A percentile compares a stretch with the other conserved stretches of the same genome.
Evolutionary conservation across 2,329 filamentous ascomycete genomes (phyloP).

Genomic region (Phialemoniopsis sp.): DNA sequence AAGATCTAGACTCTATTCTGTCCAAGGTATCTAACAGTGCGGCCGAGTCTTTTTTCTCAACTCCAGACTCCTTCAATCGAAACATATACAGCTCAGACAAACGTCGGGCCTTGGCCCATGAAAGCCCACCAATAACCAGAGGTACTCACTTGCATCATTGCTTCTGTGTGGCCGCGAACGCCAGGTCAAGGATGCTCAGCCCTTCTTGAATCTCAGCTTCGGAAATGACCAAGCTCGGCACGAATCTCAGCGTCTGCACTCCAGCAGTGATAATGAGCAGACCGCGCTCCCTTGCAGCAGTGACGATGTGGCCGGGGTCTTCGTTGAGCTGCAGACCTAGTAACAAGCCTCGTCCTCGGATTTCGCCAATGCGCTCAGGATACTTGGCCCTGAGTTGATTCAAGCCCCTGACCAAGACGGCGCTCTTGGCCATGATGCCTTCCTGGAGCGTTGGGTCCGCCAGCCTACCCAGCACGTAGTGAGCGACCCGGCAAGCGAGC

Average conservation of each 20-base stretch:
- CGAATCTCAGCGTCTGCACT: constrained; percentile 86
- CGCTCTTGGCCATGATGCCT: constrained; percentile 62
- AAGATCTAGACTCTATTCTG: no score
- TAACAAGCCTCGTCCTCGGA: constrained; percentile 80
- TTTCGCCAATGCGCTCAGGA: constrained; percentile 71
- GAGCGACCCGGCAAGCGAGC: constrained; percentile 76
- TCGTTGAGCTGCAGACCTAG: constrained; percentile 78
- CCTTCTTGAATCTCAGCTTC: constrained; percentile 77
- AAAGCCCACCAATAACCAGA: no score
- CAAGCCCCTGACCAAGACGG: constrained; percentile 44
- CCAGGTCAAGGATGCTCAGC: constrained; percentile 69
- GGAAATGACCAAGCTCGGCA: constrained; percentile 79
- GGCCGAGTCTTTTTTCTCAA: no score
- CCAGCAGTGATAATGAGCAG: constrained; percentile 89
- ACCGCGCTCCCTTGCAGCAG: constrained; percentile 81
- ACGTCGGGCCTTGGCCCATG: no score
- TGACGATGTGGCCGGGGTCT: constrained; percentile 71
- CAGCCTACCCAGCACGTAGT: constrained; percentile 78
- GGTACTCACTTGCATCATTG: neutral
- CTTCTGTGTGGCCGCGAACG: constrained; percentile 39
- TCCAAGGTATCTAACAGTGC: no score
- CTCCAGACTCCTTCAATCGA: neutral
- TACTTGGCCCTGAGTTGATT: constrained; percentile 39
- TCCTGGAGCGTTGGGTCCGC: constrained; percentile 66
- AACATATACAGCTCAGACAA: neutral